These are phyloP conservation scores for Patellaria atrata DNA, from an alignment of 495 filamentous ascomycete species.

Conservation along the genomic window DNA sequence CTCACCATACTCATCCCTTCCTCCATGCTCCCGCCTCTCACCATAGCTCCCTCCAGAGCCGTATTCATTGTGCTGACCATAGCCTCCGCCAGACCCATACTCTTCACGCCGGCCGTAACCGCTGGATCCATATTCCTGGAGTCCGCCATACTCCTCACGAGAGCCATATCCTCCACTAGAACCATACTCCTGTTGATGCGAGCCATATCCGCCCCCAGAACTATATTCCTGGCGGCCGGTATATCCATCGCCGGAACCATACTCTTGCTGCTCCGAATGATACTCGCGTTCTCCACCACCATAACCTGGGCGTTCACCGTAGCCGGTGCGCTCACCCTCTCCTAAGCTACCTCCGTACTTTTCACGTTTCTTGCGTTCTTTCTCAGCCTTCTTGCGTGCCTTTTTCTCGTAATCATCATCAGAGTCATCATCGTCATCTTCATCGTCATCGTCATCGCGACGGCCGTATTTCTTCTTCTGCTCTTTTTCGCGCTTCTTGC, in stretches of 20 bases:
- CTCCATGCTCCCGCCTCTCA: background rate
- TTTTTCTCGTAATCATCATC: conserved; percentile 10
- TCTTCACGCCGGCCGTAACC: background rate
- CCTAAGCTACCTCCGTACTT: conserved; percentile 3
- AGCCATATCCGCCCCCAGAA: background rate
- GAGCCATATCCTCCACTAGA: background rate
- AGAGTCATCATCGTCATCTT: conserved; percentile 8
- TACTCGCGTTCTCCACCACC: conserved; percentile 1
- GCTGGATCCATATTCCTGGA: too few species aligned
- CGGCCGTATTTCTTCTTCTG: conserved; percentile 10
- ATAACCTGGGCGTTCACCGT: conserved; percentile 4
- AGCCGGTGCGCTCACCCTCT: conserved; percentile 3
- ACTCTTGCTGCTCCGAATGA: background rate
- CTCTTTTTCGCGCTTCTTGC: too few species aligned
- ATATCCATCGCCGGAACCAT: conserved; percentile 1
- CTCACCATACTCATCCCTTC: conserved; percentile 1
- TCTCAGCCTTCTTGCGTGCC: conserved; percentile 8
- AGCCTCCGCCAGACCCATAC: conserved; percentile 4
- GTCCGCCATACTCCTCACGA: background rate
- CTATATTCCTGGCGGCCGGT: too few species aligned
- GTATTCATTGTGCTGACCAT: background rate
- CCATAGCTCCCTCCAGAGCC: background rate
- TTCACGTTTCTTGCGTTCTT: conserved; percentile 4
- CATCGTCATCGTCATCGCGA: conserved; percentile 2
- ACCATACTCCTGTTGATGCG: background rate